phyloP scores from a whole-genome alignment of 1,139 yeast species.

The Magnusiomyces suaveolens region DNA sequence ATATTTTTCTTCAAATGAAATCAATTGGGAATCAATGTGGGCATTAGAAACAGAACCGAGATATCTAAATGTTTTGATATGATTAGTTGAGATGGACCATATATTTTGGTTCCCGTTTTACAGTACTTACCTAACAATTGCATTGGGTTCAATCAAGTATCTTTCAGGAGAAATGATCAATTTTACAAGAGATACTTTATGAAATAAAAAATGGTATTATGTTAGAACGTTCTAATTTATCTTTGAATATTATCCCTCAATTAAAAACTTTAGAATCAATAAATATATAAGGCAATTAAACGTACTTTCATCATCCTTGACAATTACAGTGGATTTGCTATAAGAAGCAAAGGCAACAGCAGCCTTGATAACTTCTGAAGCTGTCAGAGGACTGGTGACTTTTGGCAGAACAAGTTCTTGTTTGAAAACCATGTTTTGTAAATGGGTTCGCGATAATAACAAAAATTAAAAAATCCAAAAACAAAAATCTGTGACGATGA shows the following conservation, averaged over 20 bases:
- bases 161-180: slow-evolving; percentile 1
- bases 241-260: no score
- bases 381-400: neutral
- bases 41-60: slow-evolving; percentile 28
- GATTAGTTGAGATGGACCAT: neutral
- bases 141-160: slow-evolving; percentile 58
- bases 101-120: no score
- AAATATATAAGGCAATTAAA: neutral
- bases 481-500: neutral
- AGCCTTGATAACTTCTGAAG: neutral
- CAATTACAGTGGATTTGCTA: neutral
- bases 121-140: slow-evolving; percentile 64
- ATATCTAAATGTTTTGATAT: slow-evolving; percentile 22
- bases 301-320: neutral
- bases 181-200: neutral
- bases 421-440: neutral
- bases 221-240: slow-evolving; percentile 1
- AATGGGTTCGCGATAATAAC: neutral
- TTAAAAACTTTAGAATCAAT: neutral
- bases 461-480: neutral
- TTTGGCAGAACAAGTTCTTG: neutral
- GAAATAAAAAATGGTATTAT: neutral
- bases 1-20: slow-evolving; percentile 20
- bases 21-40: slow-evolving; percentile 20
- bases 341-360: neutral